phyloP scores from a whole-genome alignment of 768 basidiomycete species.

The Phylloporus scabripes region DNA sequence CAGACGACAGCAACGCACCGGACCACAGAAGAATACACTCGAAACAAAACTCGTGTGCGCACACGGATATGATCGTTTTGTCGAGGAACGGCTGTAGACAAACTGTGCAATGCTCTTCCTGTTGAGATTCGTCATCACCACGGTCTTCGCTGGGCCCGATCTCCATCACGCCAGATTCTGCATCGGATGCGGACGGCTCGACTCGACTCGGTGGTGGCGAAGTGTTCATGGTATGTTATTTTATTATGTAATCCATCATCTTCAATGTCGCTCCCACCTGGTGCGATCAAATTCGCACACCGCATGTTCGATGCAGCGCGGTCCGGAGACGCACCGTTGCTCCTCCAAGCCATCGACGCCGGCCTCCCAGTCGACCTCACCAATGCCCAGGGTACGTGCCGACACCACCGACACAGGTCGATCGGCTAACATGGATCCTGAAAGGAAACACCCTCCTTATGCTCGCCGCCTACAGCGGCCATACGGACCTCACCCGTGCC shows the following conservation, averaged over 20 bases:
- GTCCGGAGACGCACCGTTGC: conserved; percentile 44
- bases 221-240: conserved; percentile 3
- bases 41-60: conserved; percentile 93
- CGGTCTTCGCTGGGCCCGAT: neutral
- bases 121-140: neutral
- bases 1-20: conserved; percentile 40
- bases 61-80: conserved; percentile 74
- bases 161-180: neutral
- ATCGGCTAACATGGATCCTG: neutral
- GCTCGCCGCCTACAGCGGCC: conserved; percentile 71
- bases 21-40: conserved; percentile 86
- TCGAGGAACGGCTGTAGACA: conserved; percentile 77
- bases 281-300: conserved; percentile 48
- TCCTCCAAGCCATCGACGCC: conserved; percentile 58
- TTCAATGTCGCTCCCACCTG: conserved; percentile 24
- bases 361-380: conserved; percentile 71
- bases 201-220: conserved; percentile 34
- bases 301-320: conserved; percentile 76
- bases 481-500: conserved; percentile 45
- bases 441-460: conserved; percentile 75
- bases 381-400: conserved; percentile 54
- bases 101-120: conserved; percentile 69
- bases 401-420: neutral
- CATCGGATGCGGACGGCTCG: conserved; percentile 22
- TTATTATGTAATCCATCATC: neutral